Conservation (phyloP, 768 basidiomycete genomes). For the Suillus placidus region DNA sequence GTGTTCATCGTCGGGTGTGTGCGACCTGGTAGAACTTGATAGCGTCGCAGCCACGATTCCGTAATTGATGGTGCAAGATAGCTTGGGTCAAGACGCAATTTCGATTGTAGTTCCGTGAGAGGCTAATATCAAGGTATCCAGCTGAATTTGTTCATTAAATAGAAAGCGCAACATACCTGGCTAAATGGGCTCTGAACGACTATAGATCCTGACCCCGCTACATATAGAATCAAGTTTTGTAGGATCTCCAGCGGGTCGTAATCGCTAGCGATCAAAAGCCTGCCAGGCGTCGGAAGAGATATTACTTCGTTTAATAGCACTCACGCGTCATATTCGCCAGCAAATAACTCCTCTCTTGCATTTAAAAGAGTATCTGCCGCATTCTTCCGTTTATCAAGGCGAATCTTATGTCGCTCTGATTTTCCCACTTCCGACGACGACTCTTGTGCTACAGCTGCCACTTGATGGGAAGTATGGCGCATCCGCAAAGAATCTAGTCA, state of each 20-base stretch:
- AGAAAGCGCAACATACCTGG: slow-evolving; percentile 52
- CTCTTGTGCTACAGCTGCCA: not conserved
- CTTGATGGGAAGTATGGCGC: not conserved
- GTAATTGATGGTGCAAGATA: slow-evolving; percentile 81
- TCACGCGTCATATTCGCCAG: slow-evolving; percentile 88
- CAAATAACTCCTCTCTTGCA: slow-evolving; percentile 79
- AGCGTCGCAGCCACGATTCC: slow-evolving; percentile 85
- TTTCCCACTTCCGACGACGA: slow-evolving; percentile 2
- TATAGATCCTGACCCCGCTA: slow-evolving; percentile 84
- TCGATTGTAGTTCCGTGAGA: slow-evolving; percentile 75
- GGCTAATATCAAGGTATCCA: slow-evolving; percentile 44
- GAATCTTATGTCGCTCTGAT: slow-evolving; percentile 71
- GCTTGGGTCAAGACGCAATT: slow-evolving; percentile 62
- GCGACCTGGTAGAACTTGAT: slow-evolving; percentile 95
- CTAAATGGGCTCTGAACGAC: slow-evolving; percentile 84
- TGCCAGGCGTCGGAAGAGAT: slow-evolving; percentile 29
- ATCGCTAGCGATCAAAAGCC: slow-evolving; percentile 78
- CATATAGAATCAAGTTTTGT: slow-evolving; percentile 69
- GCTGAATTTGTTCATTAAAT: slow-evolving; percentile 8
- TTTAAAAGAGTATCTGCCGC: slow-evolving; percentile 61
- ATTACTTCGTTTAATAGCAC: slow-evolving; percentile 6
- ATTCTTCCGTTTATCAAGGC: slow-evolving; percentile 76
- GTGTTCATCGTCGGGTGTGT: slow-evolving; percentile 95
- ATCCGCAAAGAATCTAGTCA: not conserved
- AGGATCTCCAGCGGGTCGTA: slow-evolving; percentile 86